phyloP scores from a whole-genome alignment of 345 rosid genomes.

The Odontarrhena argentea region DNA sequence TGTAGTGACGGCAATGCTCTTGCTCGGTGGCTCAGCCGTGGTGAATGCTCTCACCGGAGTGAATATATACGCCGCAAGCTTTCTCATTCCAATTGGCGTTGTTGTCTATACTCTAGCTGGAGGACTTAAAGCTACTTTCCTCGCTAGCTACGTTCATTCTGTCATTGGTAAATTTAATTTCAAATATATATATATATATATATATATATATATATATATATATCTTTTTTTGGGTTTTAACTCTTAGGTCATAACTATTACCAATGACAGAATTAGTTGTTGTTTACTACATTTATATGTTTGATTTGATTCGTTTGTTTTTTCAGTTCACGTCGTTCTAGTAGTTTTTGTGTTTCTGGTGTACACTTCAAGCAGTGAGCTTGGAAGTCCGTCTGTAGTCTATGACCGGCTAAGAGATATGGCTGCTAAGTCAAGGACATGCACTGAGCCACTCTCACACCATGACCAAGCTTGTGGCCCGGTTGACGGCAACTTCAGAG shows the following conservation, averaged over 20 bases:
- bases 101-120: constrained; percentile 88
- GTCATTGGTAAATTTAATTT: constrained; percentile 56
- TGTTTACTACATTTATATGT: not conserved
- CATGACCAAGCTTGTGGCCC: constrained; percentile 81
- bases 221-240: no score
- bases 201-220: no score
- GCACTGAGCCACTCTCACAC: constrained; percentile 74
- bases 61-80: constrained; percentile 86
- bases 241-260: no score
- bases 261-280: no score
- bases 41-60: constrained; percentile 93
- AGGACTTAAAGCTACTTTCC: constrained; percentile 91
- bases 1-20: constrained; percentile 87
- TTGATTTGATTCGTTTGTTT: constrained; percentile 4
- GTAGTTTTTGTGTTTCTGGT: constrained; percentile 84
- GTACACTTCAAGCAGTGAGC: constrained; percentile 73
- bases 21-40: constrained; percentile 92
- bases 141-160: constrained; percentile 94
- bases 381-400: constrained; percentile 73
- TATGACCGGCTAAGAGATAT: constrained; percentile 58
- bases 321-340: constrained; percentile 78
- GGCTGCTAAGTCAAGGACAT: constrained; percentile 64
- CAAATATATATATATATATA: not conserved
- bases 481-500: constrained; percentile 68
- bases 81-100: constrained; percentile 92